Base-by-base conservation (phyloP, 2,329 filamentous ascomycete genomes). In the Fusarium virguliforme region DNA sequence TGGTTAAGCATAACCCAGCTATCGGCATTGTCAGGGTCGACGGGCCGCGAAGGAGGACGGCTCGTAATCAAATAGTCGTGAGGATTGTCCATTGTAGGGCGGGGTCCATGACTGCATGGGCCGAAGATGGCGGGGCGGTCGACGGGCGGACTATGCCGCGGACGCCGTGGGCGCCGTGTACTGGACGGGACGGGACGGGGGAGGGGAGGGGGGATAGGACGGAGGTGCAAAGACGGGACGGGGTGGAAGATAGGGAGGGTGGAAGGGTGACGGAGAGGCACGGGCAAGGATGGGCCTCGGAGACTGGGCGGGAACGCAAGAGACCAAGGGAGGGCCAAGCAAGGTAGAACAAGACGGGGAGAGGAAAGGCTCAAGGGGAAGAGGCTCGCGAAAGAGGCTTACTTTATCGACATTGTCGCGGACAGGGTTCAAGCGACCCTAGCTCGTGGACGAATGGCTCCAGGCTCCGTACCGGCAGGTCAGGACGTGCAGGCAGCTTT, bases 1-100 rank as follows among this genome's bases (percentile, higher is more conserved):
- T 92, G 88, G 78, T 92, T 90, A 77, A 97, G 90, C 95, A 98
- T 98, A 50, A 98, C 95, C 95, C 95, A 98, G 76, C 88, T 90
- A 78, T 83, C 80, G 75, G 81, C 80, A 79, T 88, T 83, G 83
- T 89, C 83, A 89, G 86, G 83, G 78, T 87, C 81, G 64, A 80
- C 78, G 61, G 74, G 75, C 71, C 78, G 77, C 53, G 77, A 70
- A 71, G 74, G 74, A 69, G 78, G 72, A 70, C 76, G 77, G 72
- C 75, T 79, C 64, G 80, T 77, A 73, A 82, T 81, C 64, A 82
- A 77, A 71, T 82, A 82, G 73, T 82, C 81, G 75, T 81, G 80
- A 74, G 81, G 81, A 64, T 82, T 82, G 74, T 82, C 79, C 81
- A 82, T 82, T 74, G 68, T 79, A 78, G 73, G 72, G 73, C 70